Base-by-base conservation (phyloP, 176 grass and related monocot genomes). In the Urochloa ruziziensis region DNA sequence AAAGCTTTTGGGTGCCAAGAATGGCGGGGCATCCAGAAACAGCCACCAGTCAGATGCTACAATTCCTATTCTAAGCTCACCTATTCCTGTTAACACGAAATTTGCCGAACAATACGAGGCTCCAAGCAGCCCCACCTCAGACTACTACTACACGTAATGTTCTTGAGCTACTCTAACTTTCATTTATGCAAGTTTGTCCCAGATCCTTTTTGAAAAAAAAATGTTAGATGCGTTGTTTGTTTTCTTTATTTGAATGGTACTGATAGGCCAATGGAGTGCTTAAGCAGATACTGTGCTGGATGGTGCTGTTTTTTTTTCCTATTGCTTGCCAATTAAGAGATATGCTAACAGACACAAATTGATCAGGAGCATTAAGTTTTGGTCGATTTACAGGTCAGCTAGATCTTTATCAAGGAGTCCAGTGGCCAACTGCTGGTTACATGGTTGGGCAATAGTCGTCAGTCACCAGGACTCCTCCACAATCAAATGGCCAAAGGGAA, bases 141-240 rank as follows among this genome's bases (percentile, higher is more conserved):
- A 99, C 52, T 94, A 89, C 80, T 99, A 96, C 82, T 99, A 96
- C 71, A 63, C 44, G 96, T 99, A 99, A 88, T 82, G 75, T 85
- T 85, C 70, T 86, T 67, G 37, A 61, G 11, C 73, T 64, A 17
- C 60, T 34, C 32, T 36, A 66, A 76, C 69, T 30, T 79, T 77
- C 36, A 18, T 83, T 86, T 13, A 75, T 62, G 32, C 21, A 40
- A 59, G 40, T 39, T 54, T 67, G 5, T 62, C 46, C 16, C 33
- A 47, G 25, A 15, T 71, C 5, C n/a, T 15, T 54, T 63, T 63
- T 8, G 5, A 84, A 47, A 53, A 5, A 84, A 47, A 53, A 78
- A 64, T 3, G 1, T 32, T 37, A 64, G 10, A 79, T 57, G 30
- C 47, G 25, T 65, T 70, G n/a, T 72, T 43, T n/a, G n/a, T 58